Evolutionary conservation across 805 yeast genomes (phyloP), one percentile per base, ranked within the genome.

Genomic region (Pichia eremophila): DNA sequence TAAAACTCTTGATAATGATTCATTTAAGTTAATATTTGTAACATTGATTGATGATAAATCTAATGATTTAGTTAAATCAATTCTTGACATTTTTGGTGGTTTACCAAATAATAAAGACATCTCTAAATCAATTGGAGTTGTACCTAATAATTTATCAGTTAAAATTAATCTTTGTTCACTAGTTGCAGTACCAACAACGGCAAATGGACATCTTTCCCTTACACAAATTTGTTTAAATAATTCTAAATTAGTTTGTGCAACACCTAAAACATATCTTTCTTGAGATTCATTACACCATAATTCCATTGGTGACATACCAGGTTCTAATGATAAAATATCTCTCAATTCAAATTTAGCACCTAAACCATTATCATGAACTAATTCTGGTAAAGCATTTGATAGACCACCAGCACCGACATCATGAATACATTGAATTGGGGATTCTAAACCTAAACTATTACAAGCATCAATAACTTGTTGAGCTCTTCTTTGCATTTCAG

Each of bases 321-420:
- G 95, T 67, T 93, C 99, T 54, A 89, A 76, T 36, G 89, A 83
- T 48, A 95, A 78, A 48, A 93, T 83, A 47, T 90, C 85, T 68
- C 99, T 81, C 55, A 93, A 75, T 67, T 93, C 96, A 54, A 93
- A 93, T 54, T 65, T 74, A 29, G 96, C 99, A 64, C 99, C 99
- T 53, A 93, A 75, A 55, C 85, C 93, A 64, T 93, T 93, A 66
- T 93, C 99, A 62, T 93, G 97, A 27, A 93, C 99, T 55, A 93
- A 75, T 70, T 93, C 99, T 10, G 99, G 97, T 57, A 93, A 73
- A 9, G 99, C 99, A 60, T 93, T 93, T 19, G 97, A 89, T 55
- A 93, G 73, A 44, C 99, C 99, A 67, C 99, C 99, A 43, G 99
- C 99, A 67, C 99, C 99, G 41, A 93, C 99, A 69, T 93, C 99